phyloP scores from a whole-genome alignment of 2,329 filamentous ascomycete species.

The Aphanocladium album region DNA sequence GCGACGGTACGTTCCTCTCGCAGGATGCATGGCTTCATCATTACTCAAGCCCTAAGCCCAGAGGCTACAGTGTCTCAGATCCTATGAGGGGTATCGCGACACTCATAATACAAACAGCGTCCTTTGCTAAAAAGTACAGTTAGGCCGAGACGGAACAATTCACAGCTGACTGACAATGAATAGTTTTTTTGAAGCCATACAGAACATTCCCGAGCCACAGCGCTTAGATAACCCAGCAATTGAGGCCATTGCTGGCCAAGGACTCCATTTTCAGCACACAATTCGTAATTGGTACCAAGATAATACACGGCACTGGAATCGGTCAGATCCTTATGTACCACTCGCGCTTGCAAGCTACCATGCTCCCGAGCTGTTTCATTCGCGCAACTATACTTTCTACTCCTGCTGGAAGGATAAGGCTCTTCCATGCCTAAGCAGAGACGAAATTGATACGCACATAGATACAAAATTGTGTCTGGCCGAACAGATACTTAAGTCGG shows the following conservation, averaged over 20 bases:
- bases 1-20: slow-evolving; percentile 19
- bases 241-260: slow-evolving; percentile 9
- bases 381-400: slow-evolving; percentile 22
- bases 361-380: slow-evolving; percentile 19
- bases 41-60: not conserved
- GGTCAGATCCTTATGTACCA: not conserved
- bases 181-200: not conserved
- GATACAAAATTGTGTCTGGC: not conserved
- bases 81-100: not conserved
- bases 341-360: slow-evolving; percentile 17
- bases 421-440: slow-evolving; percentile 10
- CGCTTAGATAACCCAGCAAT: slow-evolving; percentile 7
- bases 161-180: not conserved
- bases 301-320: not conserved
- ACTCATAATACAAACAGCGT: slow-evolving; percentile 16
- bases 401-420: slow-evolving; percentile 15
- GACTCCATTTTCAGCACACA: slow-evolving; percentile 8
- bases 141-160: not conserved
- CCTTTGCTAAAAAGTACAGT: slow-evolving; percentile 18
- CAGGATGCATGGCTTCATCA: slow-evolving; percentile 4
- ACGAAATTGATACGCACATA: not conserved
- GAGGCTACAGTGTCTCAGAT: too few species aligned
- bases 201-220: not conserved
- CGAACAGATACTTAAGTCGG: not conserved
- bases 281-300: not conserved